These are phyloP conservation scores for Oldenlandia corymbosa DNA, from an alignment of 257 asterid genomes.

Conservation along the genomic window DNA sequence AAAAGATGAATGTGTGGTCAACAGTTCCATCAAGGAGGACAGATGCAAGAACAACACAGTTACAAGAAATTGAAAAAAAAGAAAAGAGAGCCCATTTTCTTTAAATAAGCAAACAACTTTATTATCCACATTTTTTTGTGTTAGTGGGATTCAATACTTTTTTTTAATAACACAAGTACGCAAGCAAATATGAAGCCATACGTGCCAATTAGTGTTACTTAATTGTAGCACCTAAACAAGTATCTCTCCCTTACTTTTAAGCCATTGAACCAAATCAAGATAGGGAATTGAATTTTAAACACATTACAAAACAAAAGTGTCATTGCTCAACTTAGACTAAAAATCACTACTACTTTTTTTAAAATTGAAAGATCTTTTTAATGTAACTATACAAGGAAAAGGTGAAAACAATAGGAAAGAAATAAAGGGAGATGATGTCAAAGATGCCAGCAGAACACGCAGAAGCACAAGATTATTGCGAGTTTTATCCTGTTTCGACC, in stretches of 20 bases:
- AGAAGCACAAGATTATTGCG: neutral
- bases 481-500: slow-evolving; percentile 11
- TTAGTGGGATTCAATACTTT: slow-evolving; percentile 23
- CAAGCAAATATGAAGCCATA: slow-evolving; percentile 16
- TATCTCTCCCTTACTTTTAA: neutral
- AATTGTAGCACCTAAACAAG: slow-evolving; percentile 5
- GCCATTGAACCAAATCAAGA: slow-evolving; percentile 14
- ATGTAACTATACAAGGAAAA: neutral
- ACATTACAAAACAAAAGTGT: slow-evolving; percentile 7
- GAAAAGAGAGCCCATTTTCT: slow-evolving; percentile 19
- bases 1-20: no score
- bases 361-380: neutral
- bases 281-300: slow-evolving; percentile 5
- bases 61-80: neutral
- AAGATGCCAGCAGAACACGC: slow-evolving; percentile 8
- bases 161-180: slow-evolving; percentile 14
- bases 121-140: slow-evolving; percentile 25
- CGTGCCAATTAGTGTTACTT: slow-evolving; percentile 17
- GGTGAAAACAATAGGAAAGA: slow-evolving; percentile 3
- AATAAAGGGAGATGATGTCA: slow-evolving; percentile 9
- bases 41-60: neutral
- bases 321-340: neutral
- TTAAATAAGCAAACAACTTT: slow-evolving; percentile 29
- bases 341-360: neutral
- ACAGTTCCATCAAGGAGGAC: neutral